phyloP scores from a whole-genome alignment of 2,329 filamentous ascomycete species.

The Elsinoe batatas region DNA sequence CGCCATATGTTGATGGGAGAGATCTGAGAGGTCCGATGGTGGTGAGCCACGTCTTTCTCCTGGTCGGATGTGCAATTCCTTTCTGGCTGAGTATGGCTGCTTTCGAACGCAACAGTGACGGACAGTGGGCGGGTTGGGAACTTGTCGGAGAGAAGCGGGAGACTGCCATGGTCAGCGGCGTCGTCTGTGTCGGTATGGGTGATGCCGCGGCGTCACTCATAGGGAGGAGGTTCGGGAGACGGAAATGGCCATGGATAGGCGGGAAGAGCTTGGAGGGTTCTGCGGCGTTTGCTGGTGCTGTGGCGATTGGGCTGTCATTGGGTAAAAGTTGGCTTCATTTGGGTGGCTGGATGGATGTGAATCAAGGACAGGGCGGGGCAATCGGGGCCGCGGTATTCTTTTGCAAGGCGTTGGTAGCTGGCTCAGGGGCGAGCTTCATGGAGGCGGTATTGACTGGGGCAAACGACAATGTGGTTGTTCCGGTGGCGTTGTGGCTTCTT shows the following conservation, averaged over 20 bases:
- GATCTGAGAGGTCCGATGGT: conserved; percentile 91
- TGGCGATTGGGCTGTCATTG: conserved; percentile 61
- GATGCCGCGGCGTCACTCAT: conserved; percentile 89
- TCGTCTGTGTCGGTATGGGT: conserved; percentile 89
- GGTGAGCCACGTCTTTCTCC: conserved; percentile 87
- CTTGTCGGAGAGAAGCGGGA: conserved; percentile 50
- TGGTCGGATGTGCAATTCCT: conserved; percentile 90
- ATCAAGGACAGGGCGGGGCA: not conserved
- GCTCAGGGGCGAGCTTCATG: conserved; percentile 73
- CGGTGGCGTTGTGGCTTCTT: conserved; percentile 83
- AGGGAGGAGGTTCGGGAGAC: conserved; percentile 71
- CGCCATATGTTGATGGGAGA: conserved; percentile 87
- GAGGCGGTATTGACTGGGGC: conserved; percentile 93
- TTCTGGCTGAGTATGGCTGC: conserved; percentile 80
- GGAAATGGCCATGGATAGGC: conserved; percentile 94
- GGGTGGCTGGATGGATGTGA: conserved; percentile 55
- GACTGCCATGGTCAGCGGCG: conserved; percentile 81
- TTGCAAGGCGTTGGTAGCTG: conserved; percentile 60
- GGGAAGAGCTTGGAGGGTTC: conserved; percentile 89
- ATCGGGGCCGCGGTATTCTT: conserved; percentile 21
- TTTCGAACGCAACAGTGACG: conserved; percentile 46
- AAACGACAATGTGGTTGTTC: conserved; percentile 97
- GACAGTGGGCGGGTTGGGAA: conserved; percentile 63
- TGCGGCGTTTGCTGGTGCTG: conserved; percentile 69
- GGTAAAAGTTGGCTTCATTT: conserved; percentile 65